phyloP scores from a whole-genome alignment of 306 rosid genomes.

The Cajanus cajan region DNA sequence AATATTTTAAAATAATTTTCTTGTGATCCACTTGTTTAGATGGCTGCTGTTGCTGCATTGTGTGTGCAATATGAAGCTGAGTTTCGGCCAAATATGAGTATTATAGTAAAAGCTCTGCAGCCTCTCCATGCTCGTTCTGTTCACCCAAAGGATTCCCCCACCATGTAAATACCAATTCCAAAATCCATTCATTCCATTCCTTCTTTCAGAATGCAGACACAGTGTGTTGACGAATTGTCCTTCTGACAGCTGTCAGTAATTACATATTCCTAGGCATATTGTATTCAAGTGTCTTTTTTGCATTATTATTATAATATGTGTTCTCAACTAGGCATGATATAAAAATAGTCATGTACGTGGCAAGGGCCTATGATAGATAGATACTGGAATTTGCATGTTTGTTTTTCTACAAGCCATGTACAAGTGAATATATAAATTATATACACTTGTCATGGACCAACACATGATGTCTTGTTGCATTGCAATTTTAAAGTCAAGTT shows the following conservation, averaged over 20 bases:
- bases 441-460: not conserved
- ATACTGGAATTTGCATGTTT: not conserved
- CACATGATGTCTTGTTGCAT: not conserved
- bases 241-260: not conserved
- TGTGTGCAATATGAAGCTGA: conserved; percentile 83
- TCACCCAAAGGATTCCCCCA: conserved; percentile 41
- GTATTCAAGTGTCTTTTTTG: not conserved
- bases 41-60: conserved; percentile 85
- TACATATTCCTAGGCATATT: not conserved
- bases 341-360: conserved; percentile 11
- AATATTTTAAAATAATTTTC: too few species aligned
- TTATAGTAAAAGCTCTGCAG: conserved; percentile 74
- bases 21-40: conserved; percentile 29
- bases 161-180: conserved; percentile 36
- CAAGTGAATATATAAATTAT: conserved; percentile 1
- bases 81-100: conserved; percentile 76
- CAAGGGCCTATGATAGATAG: not conserved
- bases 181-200: not conserved
- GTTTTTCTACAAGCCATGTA: not conserved
- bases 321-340: conserved; percentile 15
- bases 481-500: not conserved
- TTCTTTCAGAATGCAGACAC: conserved; percentile 20
- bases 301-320: conserved; percentile 16
- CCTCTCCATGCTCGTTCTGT: conserved; percentile 56
- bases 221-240: not conserved